Conservation (phyloP, 768 basidiomycete species). For the Leccinum broughii region DNA sequence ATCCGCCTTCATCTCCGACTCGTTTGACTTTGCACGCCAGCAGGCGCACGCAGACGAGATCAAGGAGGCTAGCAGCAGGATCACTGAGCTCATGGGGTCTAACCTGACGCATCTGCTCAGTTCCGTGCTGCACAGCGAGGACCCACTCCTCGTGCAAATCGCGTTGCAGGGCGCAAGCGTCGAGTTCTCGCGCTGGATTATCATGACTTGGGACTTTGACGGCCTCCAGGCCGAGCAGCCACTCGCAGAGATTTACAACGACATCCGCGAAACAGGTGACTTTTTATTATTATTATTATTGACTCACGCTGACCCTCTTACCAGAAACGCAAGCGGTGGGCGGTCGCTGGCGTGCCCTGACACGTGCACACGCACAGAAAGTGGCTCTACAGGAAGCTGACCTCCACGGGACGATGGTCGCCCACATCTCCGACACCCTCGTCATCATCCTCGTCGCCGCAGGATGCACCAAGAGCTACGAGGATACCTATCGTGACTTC, state of each 20-base stretch:
- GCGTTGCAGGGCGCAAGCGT: slow-evolving; percentile 36
- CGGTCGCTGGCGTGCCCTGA: slow-evolving; percentile 58
- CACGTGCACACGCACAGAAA: slow-evolving; percentile 44
- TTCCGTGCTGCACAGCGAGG: slow-evolving; percentile 27
- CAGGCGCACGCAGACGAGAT: slow-evolving; percentile 23
- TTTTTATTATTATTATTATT: neutral
- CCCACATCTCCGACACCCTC: slow-evolving; percentile 46
- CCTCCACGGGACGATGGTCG: slow-evolving; percentile 38
- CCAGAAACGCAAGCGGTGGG: slow-evolving; percentile 53
- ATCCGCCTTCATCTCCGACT: slow-evolving; percentile 45
- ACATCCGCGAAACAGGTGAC: slow-evolving; percentile 46
- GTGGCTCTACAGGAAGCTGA: slow-evolving; percentile 33
- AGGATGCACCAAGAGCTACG: slow-evolving; percentile 37
- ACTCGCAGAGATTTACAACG: slow-evolving; percentile 36
- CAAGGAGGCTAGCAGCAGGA: slow-evolving; percentile 29
- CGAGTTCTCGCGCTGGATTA: slow-evolving; percentile 35
- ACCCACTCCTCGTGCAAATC: slow-evolving; percentile 42
- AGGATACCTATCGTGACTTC: slow-evolving; percentile 32
- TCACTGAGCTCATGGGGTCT: slow-evolving; percentile 34
- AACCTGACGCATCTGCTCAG: slow-evolving; percentile 27
- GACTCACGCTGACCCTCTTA: neutral
- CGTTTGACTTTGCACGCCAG: slow-evolving; percentile 33
- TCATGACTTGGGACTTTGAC: slow-evolving; percentile 37
- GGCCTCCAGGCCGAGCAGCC: slow-evolving; percentile 31
- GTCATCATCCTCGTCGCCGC: slow-evolving; percentile 43